Evolutionary conservation across 192 early-diverging fungal species (phyloP).

Genomic region (Coemansia sp.): DNA sequence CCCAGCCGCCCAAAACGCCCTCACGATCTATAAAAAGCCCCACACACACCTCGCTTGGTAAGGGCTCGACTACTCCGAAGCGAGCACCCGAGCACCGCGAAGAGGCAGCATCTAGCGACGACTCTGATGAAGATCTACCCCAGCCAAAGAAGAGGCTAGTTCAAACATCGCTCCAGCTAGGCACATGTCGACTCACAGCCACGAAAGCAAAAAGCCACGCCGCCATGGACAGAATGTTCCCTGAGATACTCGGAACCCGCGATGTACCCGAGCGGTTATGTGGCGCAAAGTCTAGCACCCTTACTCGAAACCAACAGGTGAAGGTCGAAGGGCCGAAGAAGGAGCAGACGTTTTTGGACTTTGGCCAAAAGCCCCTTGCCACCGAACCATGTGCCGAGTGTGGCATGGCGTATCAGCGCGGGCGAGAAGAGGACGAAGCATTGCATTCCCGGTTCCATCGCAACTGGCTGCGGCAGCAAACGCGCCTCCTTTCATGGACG

Average conservation of each 20-base stretch:
- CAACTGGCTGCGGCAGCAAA: constrained; percentile 25
- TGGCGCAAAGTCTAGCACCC: not conserved
- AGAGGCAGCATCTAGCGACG: not conserved
- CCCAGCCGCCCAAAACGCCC: constrained; percentile 1
- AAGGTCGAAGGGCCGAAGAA: constrained; percentile 4
- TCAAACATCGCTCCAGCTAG: constrained; percentile 22
- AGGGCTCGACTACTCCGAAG: constrained; percentile 2
- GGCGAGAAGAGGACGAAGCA: constrained; percentile 44
- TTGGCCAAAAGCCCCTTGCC: constrained; percentile 43
- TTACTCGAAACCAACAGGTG: not conserved
- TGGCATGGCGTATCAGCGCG: constrained; percentile 52
- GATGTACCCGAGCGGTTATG: not conserved
- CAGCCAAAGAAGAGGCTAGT: constrained; percentile 27
- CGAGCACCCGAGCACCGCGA: not conserved
- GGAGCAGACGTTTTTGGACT: constrained; percentile 52
- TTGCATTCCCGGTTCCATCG: constrained; percentile 43
- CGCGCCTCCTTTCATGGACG: constrained; percentile 15
- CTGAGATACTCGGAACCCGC: not conserved
- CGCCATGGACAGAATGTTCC: not conserved
- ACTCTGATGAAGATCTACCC: not conserved
- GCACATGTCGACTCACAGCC: not conserved
- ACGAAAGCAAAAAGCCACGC: not conserved
- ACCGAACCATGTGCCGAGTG: constrained; percentile 35
- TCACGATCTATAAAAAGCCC: not conserved
- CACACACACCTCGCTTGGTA: not conserved